Evolutionary conservation across 1,284 basidiomycete species (phyloP).

Genomic region (Flammula alnicola): DNA sequence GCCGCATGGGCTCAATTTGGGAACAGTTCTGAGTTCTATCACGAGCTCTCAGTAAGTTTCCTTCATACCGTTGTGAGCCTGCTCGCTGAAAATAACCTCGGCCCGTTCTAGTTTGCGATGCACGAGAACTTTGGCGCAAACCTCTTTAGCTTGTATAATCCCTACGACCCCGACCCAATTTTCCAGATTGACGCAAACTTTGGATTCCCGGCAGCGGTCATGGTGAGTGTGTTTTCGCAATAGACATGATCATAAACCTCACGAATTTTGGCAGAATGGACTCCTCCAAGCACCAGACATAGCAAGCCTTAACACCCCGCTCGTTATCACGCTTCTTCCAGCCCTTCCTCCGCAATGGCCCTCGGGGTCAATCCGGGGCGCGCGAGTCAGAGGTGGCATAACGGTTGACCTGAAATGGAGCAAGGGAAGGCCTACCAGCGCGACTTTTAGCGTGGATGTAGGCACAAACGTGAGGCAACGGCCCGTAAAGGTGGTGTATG

Average conservation of each 20-base stretch:
- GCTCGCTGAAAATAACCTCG: not conserved
- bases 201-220: conserved; percentile 66
- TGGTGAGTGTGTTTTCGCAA: conserved; percentile 44
- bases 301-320: conserved; percentile 48
- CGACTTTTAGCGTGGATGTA: conserved; percentile 41
- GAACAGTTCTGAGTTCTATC: conserved; percentile 64
- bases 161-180: conserved; percentile 50
- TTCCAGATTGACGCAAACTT: conserved; percentile 83
- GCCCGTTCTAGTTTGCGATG: conserved; percentile 55
- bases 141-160: conserved; percentile 67
- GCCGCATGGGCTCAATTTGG: conserved; percentile 74
- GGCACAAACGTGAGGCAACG: conserved; percentile 42
- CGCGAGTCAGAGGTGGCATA: conserved; percentile 66
- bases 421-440: conserved; percentile 45
- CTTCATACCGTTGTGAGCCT: too few species aligned
- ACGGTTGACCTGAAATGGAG: conserved; percentile 59
- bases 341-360: conserved; percentile 67
- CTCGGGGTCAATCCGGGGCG: conserved; percentile 59
- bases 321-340: conserved; percentile 64
- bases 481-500: conserved; percentile 50
- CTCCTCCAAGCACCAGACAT: conserved; percentile 72
- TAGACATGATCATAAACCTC: conserved; percentile 1
- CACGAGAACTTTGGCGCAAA: conserved; percentile 65
- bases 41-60: conserved; percentile 58
- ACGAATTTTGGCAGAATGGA: conserved; percentile 52